A percentile compares a stretch with the other conserved stretches of the same genome.
Conservation (phyloP, 306 rosid species). For the Echinosophora koreensis region DNA sequence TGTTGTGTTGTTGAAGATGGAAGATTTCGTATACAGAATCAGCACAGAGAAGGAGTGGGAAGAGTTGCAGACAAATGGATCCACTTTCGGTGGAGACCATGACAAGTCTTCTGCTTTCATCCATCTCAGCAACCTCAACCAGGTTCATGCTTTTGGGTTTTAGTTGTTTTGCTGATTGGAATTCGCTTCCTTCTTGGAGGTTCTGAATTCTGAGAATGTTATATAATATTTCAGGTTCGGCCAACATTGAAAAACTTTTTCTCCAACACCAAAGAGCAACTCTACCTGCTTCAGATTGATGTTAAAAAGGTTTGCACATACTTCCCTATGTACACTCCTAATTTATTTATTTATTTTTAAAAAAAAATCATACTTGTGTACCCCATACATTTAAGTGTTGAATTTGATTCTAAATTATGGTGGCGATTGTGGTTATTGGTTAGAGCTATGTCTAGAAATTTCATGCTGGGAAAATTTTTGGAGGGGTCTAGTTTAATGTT, state of each 20-base stretch:
- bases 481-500: too few relatives aligned
- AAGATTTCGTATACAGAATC: constrained; percentile 77
- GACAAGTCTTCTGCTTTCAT: constrained; percentile 78
- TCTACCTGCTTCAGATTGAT: constrained; percentile 86
- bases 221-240: constrained; percentile 61
- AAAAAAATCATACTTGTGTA: background rate
- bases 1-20: constrained; percentile 41
- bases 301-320: constrained; percentile 64
- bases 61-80: constrained; percentile 63
- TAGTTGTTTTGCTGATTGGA: background rate
- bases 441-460: too few relatives aligned
- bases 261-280: constrained; percentile 61
- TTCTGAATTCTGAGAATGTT: background rate
- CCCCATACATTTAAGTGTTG: constrained; percentile 18
- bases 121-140: constrained; percentile 84
- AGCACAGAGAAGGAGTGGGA: constrained; percentile 76
- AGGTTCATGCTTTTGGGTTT: constrained; percentile 50
- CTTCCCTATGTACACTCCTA: background rate
- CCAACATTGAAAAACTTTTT: constrained; percentile 71
- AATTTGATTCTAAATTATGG: background rate
- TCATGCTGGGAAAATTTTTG: too few relatives aligned
- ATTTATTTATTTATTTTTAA: too few relatives aligned
- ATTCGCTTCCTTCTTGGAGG: background rate
- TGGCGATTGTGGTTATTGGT: too few relatives aligned
- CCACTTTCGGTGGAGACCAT: constrained; percentile 65